Evolutionary conservation across 495 filamentous ascomycete species (phyloP).

Genomic region (Oleoguttula mirabilis): DNA sequence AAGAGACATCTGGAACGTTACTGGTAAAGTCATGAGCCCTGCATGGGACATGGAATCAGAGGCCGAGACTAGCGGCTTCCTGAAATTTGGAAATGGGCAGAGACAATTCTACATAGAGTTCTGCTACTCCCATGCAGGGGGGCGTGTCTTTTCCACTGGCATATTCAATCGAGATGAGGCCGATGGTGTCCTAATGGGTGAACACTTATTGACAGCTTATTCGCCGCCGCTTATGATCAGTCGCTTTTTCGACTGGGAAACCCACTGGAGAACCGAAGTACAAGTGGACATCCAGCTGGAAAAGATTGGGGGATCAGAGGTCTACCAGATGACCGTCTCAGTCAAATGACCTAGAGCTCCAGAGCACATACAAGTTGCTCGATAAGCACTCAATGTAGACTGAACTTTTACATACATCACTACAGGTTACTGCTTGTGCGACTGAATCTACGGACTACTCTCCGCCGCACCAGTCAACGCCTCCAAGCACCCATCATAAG

Average conservation of each 20-base stretch:
- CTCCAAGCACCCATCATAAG: constrained; percentile 15
- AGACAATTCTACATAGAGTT: too few relatives aligned
- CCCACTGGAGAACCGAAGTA: too few relatives aligned
- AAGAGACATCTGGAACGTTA: not conserved
- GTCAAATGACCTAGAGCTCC: too few relatives aligned
- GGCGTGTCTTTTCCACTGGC: too few relatives aligned
- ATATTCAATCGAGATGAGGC: too few relatives aligned
- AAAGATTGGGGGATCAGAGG: not conserved
- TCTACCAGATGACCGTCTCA: not conserved
- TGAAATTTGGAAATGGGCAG: too few relatives aligned
- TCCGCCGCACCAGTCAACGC: constrained; percentile 9
- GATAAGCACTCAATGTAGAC: not conserved
- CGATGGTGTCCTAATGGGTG: too few relatives aligned
- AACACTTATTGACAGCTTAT: too few relatives aligned
- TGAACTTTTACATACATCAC: not conserved
- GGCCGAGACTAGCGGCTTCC: not conserved
- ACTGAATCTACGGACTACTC: not conserved
- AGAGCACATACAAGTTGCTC: not conserved
- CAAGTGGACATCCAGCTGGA: not conserved
- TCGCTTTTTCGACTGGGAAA: too few relatives aligned
- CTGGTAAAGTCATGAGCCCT: not conserved
- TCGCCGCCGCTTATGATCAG: too few relatives aligned
- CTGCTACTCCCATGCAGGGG: too few relatives aligned
- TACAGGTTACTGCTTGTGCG: not conserved
- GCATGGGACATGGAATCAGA: not conserved